These are phyloP conservation scores for Parachaetomium inaequale DNA, from an alignment of 495 filamentous ascomycete species.

Conservation along the genomic window DNA sequence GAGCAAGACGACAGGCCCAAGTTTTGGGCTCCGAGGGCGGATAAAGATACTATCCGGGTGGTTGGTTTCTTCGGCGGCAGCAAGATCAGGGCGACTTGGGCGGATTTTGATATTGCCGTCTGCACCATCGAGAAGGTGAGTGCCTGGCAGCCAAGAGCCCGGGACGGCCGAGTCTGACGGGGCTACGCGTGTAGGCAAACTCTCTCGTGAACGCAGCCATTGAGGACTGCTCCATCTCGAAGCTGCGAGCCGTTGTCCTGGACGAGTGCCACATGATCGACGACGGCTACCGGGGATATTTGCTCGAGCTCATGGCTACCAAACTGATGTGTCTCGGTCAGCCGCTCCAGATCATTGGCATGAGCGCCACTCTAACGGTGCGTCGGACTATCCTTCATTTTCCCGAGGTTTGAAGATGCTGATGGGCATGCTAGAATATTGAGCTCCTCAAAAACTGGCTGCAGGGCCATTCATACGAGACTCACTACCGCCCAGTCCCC, in stretches of 20 bases:
- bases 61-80: constrained; percentile 74
- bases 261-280: constrained; percentile 83
- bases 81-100: constrained; percentile 61
- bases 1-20: constrained; percentile 14
- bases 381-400: constrained; percentile 15
- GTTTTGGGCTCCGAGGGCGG: constrained; percentile 43
- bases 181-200: constrained; percentile 57
- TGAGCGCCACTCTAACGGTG: constrained; percentile 78
- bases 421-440: constrained; percentile 55
- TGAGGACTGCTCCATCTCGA: constrained; percentile 63
- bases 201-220: constrained; percentile 72
- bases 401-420: neutral
- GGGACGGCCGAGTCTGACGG: neutral
- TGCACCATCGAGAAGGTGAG: constrained; percentile 81
- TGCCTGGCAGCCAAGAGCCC: constrained; percentile 2
- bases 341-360: constrained; percentile 70
- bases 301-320: constrained; percentile 75
- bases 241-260: constrained; percentile 65
- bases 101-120: constrained; percentile 73
- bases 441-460: constrained; percentile 68
- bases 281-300: constrained; percentile 74
- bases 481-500: constrained; percentile 68
- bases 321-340: constrained; percentile 69
- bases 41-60: constrained; percentile 54
- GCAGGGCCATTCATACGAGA: constrained; percentile 66